Percentiles rank a stretch among this genome's conserved stretches.
These are phyloP conservation scores for Rhododendron griersonianum DNA, from an alignment of 148 eudicot species.

Conservation along the genomic window DNA sequence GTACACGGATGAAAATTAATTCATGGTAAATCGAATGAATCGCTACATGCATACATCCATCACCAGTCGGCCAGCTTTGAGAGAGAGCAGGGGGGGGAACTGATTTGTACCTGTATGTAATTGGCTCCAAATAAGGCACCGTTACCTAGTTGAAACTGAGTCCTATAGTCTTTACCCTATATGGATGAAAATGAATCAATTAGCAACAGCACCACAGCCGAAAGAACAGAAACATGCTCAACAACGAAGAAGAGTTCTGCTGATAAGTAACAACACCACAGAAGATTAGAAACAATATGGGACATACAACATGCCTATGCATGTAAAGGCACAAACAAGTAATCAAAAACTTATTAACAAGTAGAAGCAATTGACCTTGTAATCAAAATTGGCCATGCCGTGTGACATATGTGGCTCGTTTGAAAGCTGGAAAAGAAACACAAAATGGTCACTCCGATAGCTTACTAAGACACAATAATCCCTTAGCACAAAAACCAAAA, in stretches of 20 bases:
- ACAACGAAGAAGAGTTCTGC: background rate
- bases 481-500: background rate
- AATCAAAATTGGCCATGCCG: constrained; percentile 66
- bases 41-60: background rate
- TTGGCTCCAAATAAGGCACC: constrained; percentile 71
- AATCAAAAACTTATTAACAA: background rate
- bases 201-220: background rate
- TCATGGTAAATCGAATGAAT: no score
- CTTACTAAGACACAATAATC: background rate
- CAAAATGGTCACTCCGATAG: background rate
- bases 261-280: background rate
- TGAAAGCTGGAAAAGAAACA: constrained; percentile 52
- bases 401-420: constrained; percentile 87
- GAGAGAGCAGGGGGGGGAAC: background rate
- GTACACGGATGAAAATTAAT: no score
- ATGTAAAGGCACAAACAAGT: background rate
- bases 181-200: background rate
- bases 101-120: constrained; percentile 71
- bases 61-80: background rate
- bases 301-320: background rate
- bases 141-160: constrained; percentile 73
- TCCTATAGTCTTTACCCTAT: constrained; percentile 76
- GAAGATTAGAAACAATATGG: background rate
- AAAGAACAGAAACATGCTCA: background rate
- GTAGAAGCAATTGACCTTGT: constrained; percentile 44